Conservation (phyloP, 345 rosid species). For the Excoecaria cochinchinensis region DNA sequence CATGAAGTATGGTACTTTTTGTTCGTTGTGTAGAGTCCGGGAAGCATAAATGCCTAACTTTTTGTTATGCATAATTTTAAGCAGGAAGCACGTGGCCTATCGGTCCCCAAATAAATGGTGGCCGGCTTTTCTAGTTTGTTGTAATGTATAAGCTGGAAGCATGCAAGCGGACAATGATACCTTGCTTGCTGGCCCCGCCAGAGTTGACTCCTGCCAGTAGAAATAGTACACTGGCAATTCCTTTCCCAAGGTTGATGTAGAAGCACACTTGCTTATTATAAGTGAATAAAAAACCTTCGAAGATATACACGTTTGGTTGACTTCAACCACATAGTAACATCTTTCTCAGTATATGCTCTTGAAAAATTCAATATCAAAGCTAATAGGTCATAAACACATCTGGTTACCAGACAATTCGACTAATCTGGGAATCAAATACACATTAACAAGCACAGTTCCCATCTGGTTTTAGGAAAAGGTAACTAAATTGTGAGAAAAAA, state of each 20-base stretch:
- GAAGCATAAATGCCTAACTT: too few species aligned
- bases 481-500: not conserved
- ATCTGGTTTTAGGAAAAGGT: not conserved
- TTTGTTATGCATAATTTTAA: not conserved
- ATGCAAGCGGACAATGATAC: not conserved
- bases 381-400: too few species aligned
- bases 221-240: not conserved
- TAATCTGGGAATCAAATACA: not conserved
- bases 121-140: not conserved
- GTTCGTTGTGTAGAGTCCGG: too few species aligned
- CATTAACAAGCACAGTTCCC: not conserved
- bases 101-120: not conserved
- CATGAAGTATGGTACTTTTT: not conserved
- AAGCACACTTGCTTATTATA: too few species aligned
- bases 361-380: too few species aligned
- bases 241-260: not conserved
- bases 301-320: too few species aligned
- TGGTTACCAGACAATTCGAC: not conserved
- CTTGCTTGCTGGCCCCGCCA: not conserved
- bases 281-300: too few species aligned
- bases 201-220: not conserved
- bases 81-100: not conserved
- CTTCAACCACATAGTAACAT: too few species aligned
- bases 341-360: too few species aligned
- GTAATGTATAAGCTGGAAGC: not conserved